Evolutionary conservation across 345 rosid species (phyloP).

Genomic region (Populus ilicifolia): DNA sequence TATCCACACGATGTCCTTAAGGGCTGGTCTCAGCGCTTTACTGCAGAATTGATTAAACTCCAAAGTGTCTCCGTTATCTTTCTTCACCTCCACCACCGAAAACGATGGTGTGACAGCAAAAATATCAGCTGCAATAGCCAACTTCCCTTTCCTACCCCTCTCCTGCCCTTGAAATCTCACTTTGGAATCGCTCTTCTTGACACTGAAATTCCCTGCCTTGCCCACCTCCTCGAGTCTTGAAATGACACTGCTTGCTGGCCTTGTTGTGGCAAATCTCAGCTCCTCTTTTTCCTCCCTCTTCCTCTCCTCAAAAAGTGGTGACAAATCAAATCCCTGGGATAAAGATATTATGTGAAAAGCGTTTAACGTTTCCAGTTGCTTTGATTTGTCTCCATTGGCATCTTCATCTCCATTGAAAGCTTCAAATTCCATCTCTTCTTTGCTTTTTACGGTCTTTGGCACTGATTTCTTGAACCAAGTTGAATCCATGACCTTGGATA

Average conservation of each 20-base stretch:
- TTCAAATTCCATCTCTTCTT: conserved; percentile 35
- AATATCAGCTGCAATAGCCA: conserved; percentile 72
- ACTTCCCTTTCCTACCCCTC: conserved; percentile 78
- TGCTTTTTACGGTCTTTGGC: conserved; percentile 23
- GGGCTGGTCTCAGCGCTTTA: conserved; percentile 81
- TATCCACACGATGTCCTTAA: conserved; percentile 83
- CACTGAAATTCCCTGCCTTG: conserved; percentile 51
- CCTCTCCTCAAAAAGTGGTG: conserved; percentile 83
- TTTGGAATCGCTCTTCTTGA: conserved; percentile 66
- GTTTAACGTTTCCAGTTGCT: conserved; percentile 58
- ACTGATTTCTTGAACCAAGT: conserved; percentile 65
- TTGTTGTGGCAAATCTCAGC: conserved; percentile 75
- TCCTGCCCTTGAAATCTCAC: conserved; percentile 75
- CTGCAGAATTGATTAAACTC: conserved; percentile 89
- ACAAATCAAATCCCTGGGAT: conserved; percentile 82
- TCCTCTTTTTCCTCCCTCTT: conserved; percentile 75
- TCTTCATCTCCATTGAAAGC: conserved; percentile 23
- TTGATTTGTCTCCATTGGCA: conserved; percentile 22
- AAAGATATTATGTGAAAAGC: conserved; percentile 87
- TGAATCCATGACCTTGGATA: conserved; percentile 61
- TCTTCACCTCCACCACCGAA: conserved; percentile 81
- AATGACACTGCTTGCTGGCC: conserved; percentile 79
- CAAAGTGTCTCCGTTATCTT: conserved; percentile 78
- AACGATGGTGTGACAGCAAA: conserved; percentile 74
- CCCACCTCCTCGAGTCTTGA: conserved; percentile 77